Conservation (phyloP, 2,329 filamentous ascomycete species). For the Nakataea oryzae region DNA sequence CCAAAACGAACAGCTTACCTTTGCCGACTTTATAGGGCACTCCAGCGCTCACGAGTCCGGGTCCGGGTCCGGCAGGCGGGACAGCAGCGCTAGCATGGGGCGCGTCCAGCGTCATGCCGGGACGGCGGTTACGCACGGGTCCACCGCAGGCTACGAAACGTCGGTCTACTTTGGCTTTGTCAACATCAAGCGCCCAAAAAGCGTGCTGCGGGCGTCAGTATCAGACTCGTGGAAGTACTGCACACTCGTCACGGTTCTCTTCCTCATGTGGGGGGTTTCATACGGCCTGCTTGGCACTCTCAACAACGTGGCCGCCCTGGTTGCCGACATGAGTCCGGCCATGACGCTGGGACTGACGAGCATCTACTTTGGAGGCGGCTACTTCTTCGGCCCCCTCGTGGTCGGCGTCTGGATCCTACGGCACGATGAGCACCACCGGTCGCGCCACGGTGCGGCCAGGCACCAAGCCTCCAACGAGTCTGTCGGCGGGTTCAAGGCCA, state of each 20-base stretch:
- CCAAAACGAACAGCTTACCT: slow-evolving; percentile 32
- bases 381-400: slow-evolving; percentile 58
- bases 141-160: slow-evolving; percentile 26
- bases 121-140: slow-evolving; percentile 2
- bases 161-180: slow-evolving; percentile 67
- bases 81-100: neutral
- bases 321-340: slow-evolving; percentile 49
- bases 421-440: slow-evolving; percentile 50
- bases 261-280: slow-evolving; percentile 78
- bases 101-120: slow-evolving; percentile 5
- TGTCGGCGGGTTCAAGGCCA: slow-evolving; percentile 63
- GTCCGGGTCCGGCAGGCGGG: neutral
- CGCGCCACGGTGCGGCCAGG: slow-evolving; percentile 18
- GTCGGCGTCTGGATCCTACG: slow-evolving; percentile 63
- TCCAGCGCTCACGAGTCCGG: neutral
- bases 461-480: slow-evolving; percentile 14
- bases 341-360: slow-evolving; percentile 59
- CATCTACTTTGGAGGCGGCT: slow-evolving; percentile 61
- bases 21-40: slow-evolving; percentile 17
- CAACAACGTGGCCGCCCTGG: slow-evolving; percentile 57
- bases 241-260: slow-evolving; percentile 66
- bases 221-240: slow-evolving; percentile 62
- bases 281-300: slow-evolving; percentile 79
- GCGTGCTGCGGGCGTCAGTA: slow-evolving; percentile 54
- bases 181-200: slow-evolving; percentile 58